Evolutionary conservation across 1,284 basidiomycete species (phyloP).

Genomic region (Salmacisia buchloeana): DNA sequence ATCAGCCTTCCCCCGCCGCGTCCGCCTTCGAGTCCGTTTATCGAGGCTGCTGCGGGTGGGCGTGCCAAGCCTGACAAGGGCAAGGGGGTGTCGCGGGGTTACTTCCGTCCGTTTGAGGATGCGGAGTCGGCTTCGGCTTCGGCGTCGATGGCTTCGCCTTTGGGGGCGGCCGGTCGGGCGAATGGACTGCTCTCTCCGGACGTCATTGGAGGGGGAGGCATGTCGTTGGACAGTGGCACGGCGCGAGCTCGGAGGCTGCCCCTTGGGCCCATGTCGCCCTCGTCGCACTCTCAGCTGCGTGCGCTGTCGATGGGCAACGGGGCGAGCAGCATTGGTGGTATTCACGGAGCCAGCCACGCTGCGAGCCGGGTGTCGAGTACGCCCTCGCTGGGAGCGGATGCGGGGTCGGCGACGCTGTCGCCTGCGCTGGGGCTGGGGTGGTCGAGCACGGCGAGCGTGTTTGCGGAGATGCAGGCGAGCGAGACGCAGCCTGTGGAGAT

Average conservation of each 20-base stretch:
- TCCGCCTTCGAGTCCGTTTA: conserved; percentile 6
- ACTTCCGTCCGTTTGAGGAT: not conserved
- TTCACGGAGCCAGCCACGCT: no score
- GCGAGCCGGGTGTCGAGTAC: conserved; percentile 18
- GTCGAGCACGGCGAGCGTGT: not conserved
- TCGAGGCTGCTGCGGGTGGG: not conserved
- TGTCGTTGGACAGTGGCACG: no score
- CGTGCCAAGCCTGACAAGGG: conserved; percentile 5
- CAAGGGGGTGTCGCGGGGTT: conserved; percentile 1
- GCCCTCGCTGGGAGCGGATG: conserved; percentile 17
- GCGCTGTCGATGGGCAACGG: not conserved
- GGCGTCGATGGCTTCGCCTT: not conserved
- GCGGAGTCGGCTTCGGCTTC: not conserved
- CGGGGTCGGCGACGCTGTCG: conserved; percentile 18
- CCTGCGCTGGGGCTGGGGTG: conserved; percentile 15
- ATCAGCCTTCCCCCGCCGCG: not conserved
- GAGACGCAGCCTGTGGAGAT: conserved; percentile 5
- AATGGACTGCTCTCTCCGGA: not conserved
- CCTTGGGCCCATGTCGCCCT: not conserved
- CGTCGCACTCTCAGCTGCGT: not conserved
- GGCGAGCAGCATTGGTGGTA: not conserved
- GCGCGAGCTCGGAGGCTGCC: not conserved
- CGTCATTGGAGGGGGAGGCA: not conserved
- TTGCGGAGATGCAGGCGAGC: conserved; percentile 3
- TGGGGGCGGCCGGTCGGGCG: not conserved